Percentiles rank a stretch among this genome's conserved stretches.
Conservation (phyloP, 768 basidiomycete genomes). For the Russula virescens region DNA sequence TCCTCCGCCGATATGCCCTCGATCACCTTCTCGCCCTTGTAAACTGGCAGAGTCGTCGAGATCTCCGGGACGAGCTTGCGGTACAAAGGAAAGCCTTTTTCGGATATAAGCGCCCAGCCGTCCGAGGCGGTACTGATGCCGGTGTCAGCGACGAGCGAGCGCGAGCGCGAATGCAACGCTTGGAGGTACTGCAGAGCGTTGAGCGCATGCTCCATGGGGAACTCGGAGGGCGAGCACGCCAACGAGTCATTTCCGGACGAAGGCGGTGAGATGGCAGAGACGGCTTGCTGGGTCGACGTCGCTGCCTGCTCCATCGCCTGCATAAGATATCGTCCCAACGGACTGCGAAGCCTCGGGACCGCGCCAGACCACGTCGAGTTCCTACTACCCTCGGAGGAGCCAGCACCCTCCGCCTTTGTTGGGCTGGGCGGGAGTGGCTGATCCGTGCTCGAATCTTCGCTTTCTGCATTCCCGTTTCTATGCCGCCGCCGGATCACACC, state of each 20-base stretch:
- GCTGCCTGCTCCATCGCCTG: conserved; percentile 71
- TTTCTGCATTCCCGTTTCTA: conserved; percentile 66
- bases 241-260: conserved; percentile 37
- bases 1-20: conserved; percentile 94
- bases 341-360: conserved; percentile 62
- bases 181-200: conserved; percentile 80
- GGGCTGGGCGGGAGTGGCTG: conserved; percentile 11
- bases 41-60: conserved; percentile 75
- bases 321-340: conserved; percentile 66
- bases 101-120: conserved; percentile 74
- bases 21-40: conserved; percentile 85
- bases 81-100: conserved; percentile 71
- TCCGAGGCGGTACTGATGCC: conserved; percentile 32
- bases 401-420: conserved; percentile 12
- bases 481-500: conserved; percentile 60
- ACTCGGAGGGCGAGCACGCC: conserved; percentile 49
- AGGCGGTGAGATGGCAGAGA: conserved; percentile 67
- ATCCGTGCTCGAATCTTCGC: conserved; percentile 26
- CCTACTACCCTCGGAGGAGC: conserved; percentile 20
- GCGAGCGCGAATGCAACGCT: conserved; percentile 53
- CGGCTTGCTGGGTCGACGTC: conserved; percentile 67
- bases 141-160: neutral
- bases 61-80: conserved; percentile 71
- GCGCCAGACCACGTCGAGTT: conserved; percentile 42
- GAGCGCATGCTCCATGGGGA: conserved; percentile 75